Evolutionary conservation across 2,329 filamentous ascomycete species (phyloP).

Genomic region (Rutstroemia sp.): DNA sequence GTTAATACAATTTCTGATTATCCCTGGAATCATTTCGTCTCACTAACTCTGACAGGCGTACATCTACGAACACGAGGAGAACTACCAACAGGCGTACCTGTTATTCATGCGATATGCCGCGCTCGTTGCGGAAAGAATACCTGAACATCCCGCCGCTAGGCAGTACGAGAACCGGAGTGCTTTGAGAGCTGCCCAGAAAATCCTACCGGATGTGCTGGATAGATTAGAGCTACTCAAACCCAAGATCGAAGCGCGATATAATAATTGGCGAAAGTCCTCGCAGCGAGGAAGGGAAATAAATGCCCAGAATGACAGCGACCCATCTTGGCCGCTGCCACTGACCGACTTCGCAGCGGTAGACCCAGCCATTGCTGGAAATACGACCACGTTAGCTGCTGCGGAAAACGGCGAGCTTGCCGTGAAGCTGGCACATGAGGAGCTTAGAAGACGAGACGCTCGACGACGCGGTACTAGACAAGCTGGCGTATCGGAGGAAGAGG

Average conservation of each 20-base stretch:
- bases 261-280: conserved; percentile 54
- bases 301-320: conserved; percentile 7
- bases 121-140: conserved; percentile 71
- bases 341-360: conserved; percentile 42
- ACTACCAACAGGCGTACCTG: conserved; percentile 82
- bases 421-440: conserved; percentile 65
- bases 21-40: neutral
- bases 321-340: conserved; percentile 8
- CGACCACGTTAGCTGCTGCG: conserved; percentile 58
- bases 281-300: conserved; percentile 31
- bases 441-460: conserved; percentile 57
- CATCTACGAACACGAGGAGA: conserved; percentile 79
- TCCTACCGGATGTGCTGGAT: conserved; percentile 46
- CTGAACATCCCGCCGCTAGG: conserved; percentile 67
- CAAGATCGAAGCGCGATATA: conserved; percentile 62
- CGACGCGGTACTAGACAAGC: conserved; percentile 50
- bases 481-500: conserved; percentile 49
- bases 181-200: conserved; percentile 49
- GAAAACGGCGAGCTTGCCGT: conserved; percentile 72
- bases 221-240: conserved; percentile 73
- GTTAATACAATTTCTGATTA: conserved; percentile 38
- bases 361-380: conserved; percentile 50
- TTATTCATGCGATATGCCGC: conserved; percentile 84
- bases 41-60: conserved; percentile 50
- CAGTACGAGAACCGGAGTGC: conserved; percentile 50